Percentiles rank a stretch among this genome's conserved stretches.
These are phyloP conservation scores for Dovyalis caffra DNA, from an alignment of 345 rosid genomes.

Conservation along the genomic window DNA sequence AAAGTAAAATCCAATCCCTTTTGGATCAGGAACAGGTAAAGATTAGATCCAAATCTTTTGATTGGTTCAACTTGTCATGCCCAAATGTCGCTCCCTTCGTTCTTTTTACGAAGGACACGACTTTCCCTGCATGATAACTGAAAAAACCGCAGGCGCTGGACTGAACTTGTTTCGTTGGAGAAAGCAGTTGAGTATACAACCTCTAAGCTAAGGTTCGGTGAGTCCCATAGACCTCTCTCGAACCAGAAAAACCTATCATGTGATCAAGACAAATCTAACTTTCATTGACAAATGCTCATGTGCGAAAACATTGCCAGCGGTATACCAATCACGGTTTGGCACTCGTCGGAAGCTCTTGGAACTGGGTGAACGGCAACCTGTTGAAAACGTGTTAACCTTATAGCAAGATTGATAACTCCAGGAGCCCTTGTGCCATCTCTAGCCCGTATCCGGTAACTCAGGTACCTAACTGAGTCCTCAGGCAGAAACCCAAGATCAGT, in stretches of 20 bases:
- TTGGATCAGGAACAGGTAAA: no score
- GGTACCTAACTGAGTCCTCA: conserved; percentile 24
- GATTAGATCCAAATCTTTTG: no score
- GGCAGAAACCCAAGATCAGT: conserved; percentile 32
- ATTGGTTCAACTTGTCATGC: no score
- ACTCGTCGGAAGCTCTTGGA: background rate
- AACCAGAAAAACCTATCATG: no score
- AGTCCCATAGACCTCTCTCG: no score
- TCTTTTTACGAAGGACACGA: no score
- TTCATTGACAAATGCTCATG: background rate
- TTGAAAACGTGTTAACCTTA: conserved; percentile 27
- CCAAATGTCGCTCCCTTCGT: no score
- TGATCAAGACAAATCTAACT: background rate
- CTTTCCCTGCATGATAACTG: no score
- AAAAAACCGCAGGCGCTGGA: no score
- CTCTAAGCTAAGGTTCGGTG: background rate
- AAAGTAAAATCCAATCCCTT: background rate
- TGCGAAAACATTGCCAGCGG: conserved; percentile 22
- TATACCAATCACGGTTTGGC: conserved; percentile 34
- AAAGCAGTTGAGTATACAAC: no score
- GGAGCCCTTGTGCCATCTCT: conserved; percentile 45
- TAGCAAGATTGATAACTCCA: conserved; percentile 42
- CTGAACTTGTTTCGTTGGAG: background rate
- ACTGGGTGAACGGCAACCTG: background rate
- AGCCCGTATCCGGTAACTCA: conserved; percentile 45